Percentiles rank a stretch among this genome's conserved stretches.
phyloP scores from a whole-genome alignment of 768 basidiomycete species.

The Trametes cingulata region DNA sequence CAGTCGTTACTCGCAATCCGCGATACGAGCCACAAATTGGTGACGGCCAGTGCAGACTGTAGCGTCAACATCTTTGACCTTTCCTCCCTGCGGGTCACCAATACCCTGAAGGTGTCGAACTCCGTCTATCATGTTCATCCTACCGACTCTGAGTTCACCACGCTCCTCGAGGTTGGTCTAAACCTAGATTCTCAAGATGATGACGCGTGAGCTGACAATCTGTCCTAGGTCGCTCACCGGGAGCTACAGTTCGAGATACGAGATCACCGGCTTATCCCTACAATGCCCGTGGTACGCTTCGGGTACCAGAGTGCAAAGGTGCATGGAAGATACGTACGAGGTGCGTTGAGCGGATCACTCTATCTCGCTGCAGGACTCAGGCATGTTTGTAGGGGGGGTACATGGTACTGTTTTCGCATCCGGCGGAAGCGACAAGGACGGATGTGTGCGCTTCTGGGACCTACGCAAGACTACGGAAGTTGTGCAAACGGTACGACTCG shows the following conservation, averaged over 20 bases:
- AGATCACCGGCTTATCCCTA: conserved; percentile 43
- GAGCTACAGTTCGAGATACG: conserved; percentile 56
- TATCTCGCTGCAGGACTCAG: not conserved
- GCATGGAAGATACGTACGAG: conserved; percentile 49
- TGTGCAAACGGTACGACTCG: conserved; percentile 27
- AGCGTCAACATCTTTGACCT: conserved; percentile 48
- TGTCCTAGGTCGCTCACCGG: conserved; percentile 45
- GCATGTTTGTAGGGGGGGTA: conserved; percentile 20
- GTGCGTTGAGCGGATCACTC: conserved; percentile 28
- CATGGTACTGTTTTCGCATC: conserved; percentile 39
- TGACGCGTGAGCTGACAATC: not conserved
- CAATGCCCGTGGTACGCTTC: conserved; percentile 42
- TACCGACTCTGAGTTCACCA: conserved; percentile 40
- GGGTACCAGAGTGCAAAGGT: conserved; percentile 40
- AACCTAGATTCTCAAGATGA: not conserved
- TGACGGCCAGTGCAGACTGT: conserved; percentile 52
- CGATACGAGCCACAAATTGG: conserved; percentile 48
- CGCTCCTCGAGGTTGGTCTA: conserved; percentile 42
- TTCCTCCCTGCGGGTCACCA: conserved; percentile 44
- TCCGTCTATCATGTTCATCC: conserved; percentile 45
- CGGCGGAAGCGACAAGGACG: conserved; percentile 41
- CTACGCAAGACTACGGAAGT: conserved; percentile 38
- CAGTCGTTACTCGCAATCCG: conserved; percentile 45
- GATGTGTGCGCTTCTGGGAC: conserved; percentile 50
- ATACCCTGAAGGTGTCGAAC: conserved; percentile 44